phyloP scores from a whole-genome alignment of 1,139 yeast species.

The Taiozyma onychis region DNA sequence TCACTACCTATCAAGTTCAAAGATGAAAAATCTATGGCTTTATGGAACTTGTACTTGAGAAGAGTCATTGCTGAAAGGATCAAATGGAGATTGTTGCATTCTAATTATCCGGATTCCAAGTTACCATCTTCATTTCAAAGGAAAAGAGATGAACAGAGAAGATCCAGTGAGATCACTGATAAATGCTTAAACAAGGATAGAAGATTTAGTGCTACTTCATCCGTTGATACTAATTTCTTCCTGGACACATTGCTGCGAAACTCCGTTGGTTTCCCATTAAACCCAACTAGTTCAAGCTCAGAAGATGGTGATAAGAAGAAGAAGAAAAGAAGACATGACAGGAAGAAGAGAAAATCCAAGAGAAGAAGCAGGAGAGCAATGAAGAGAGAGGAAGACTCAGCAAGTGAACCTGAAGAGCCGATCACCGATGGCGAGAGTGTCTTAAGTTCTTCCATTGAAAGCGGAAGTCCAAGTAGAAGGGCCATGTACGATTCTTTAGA shows the following conservation, averaged over 20 bases:
- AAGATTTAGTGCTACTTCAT: conserved; percentile 10
- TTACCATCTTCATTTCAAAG: too few relatives aligned
- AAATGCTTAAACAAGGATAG: background rate
- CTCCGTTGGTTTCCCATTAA: conserved; percentile 4
- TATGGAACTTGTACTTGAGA: conserved; percentile 27
- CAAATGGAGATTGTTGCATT: conserved; percentile 22
- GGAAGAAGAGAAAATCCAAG: background rate
- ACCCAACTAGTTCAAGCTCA: conserved; percentile 2
- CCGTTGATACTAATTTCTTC: conserved; percentile 22
- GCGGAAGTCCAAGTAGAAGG: conserved; percentile 11
- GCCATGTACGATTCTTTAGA: conserved; percentile 19
- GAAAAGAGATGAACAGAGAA: background rate
- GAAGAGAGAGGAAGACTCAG: background rate
- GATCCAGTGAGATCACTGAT: background rate
- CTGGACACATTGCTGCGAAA: conserved; percentile 2
- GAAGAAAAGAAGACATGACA: background rate
- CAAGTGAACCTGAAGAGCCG: conserved; percentile 2
- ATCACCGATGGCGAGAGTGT: conserved; percentile 5
- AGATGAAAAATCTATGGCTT: conserved; percentile 11
- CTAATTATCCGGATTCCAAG: conserved; percentile 3
- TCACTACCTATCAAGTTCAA: conserved; percentile 17
- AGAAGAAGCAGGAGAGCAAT: background rate
- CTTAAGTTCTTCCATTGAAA: background rate
- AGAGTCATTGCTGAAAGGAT: conserved; percentile 24
- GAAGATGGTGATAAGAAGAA: background rate